Conservation (phyloP, 495 filamentous ascomycete species). For the Podospora didyma region DNA sequence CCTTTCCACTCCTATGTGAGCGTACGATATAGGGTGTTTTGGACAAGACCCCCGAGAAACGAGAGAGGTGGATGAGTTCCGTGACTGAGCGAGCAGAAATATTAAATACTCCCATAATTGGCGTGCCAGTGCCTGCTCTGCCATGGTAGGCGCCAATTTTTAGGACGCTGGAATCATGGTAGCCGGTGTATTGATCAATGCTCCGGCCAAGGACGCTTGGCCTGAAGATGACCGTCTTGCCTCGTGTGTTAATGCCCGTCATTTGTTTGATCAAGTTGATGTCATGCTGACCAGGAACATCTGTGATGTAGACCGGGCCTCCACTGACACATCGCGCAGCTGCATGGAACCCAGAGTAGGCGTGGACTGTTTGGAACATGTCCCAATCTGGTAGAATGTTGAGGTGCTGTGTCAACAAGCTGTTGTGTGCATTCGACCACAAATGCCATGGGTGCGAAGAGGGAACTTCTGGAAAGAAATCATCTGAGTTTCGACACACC, state of each 20-base stretch:
- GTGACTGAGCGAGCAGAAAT: slow-evolving; percentile 51
- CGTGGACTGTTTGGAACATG: slow-evolving; percentile 91
- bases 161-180: slow-evolving; percentile 66
- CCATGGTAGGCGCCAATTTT: slow-evolving; percentile 73
- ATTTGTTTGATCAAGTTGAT: slow-evolving; percentile 71
- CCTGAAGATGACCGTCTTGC: slow-evolving; percentile 70
- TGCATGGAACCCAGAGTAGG: slow-evolving; percentile 77
- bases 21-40: slow-evolving; percentile 63
- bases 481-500: slow-evolving; percentile 83
- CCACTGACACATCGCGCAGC: slow-evolving; percentile 86
- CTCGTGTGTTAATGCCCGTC: slow-evolving; percentile 60
- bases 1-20: slow-evolving; percentile 62
- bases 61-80: slow-evolving; percentile 62
- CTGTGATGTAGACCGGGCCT: slow-evolving; percentile 91
- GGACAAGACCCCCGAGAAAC: slow-evolving; percentile 65
- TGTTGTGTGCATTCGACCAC: slow-evolving; percentile 88
- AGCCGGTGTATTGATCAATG: slow-evolving; percentile 67
- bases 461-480: slow-evolving; percentile 81
- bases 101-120: slow-evolving; percentile 84
- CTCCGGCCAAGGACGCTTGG: slow-evolving; percentile 67
- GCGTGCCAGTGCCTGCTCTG: slow-evolving; percentile 59
- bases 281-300: slow-evolving; percentile 78
- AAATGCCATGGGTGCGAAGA: slow-evolving; percentile 89
- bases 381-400: slow-evolving; percentile 82
- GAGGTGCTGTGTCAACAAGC: slow-evolving; percentile 66